Conservation (phyloP, 306 rosid species). For the Urtica urens region DNA sequence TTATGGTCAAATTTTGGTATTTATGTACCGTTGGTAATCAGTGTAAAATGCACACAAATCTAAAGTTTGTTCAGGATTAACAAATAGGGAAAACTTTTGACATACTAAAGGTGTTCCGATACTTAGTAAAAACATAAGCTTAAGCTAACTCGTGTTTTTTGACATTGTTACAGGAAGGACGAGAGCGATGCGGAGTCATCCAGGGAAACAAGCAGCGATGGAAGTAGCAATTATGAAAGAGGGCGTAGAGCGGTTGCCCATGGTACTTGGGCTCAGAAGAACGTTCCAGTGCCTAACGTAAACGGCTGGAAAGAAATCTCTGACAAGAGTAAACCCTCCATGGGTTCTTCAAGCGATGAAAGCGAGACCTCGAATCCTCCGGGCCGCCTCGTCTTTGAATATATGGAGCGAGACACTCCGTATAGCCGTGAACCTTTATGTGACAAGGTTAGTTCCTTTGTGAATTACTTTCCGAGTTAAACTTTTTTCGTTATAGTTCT, state of each 20-base stretch:
- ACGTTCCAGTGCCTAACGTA: conserved; percentile 27
- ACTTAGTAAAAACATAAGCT: too few species aligned
- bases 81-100: too few species aligned
- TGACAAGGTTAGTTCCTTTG: conserved; percentile 55
- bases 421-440: conserved; percentile 76
- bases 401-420: conserved; percentile 66
- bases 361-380: conserved; percentile 48
- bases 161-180: conserved; percentile 47
- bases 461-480: too few species aligned
- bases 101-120: too few species aligned
- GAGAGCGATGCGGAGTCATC: conserved; percentile 80
- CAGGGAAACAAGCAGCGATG: conserved; percentile 74
- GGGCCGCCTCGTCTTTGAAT: conserved; percentile 57
- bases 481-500: too few species aligned
- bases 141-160: too few species aligned
- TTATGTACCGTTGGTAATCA: too few species aligned
- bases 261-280: conserved; percentile 30
- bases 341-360: conserved; percentile 65
- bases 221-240: conserved; percentile 56
- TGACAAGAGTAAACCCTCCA: conserved; percentile 30
- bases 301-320: conserved; percentile 37
- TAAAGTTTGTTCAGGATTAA: too few species aligned
- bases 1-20: too few species aligned
- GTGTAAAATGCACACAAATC: too few species aligned
- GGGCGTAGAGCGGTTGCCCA: conserved; percentile 24